These are phyloP conservation scores for Serendipita sp. DNA, from an alignment of 768 basidiomycete species.

Conservation along the genomic window DNA sequence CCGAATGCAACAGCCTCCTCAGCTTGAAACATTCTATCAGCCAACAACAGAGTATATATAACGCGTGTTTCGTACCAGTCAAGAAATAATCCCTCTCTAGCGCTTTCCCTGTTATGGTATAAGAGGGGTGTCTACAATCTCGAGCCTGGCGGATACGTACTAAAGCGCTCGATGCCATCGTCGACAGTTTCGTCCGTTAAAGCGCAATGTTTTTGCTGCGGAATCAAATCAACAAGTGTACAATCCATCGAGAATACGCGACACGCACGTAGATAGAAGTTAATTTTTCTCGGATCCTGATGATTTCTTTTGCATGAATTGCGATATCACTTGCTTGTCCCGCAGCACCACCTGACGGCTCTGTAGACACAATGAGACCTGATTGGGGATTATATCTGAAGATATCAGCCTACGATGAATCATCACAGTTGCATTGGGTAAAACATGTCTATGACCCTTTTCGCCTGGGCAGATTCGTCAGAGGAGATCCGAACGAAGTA, in stretches of 20 bases:
- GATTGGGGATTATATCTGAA: conserved; percentile 11
- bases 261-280: conserved; percentile 58
- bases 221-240: background rate
- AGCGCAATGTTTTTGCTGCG: conserved; percentile 55
- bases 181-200: conserved; percentile 46
- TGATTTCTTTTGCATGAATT: conserved; percentile 93
- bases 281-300: conserved; percentile 68
- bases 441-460: conserved; percentile 77
- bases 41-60: background rate
- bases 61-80: conserved; percentile 30
- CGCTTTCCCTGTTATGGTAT: conserved; percentile 47
- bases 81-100: conserved; percentile 93
- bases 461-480: conserved; percentile 33
- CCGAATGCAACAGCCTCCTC: conserved; percentile 83
- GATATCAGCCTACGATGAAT: conserved; percentile 41
- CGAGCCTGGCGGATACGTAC: conserved; percentile 26
- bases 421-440: conserved; percentile 94
- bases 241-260: background rate
- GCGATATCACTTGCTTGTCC: conserved; percentile 95
- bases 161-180: conserved; percentile 59
- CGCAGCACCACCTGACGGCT: conserved; percentile 90
- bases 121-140: background rate
- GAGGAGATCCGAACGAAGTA: conserved; percentile 11
- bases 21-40: conserved; percentile 30
- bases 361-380: conserved; percentile 27